Base-by-base conservation (phyloP, 805 yeast genomes). In the Wickerhamiella nectarea region DNA sequence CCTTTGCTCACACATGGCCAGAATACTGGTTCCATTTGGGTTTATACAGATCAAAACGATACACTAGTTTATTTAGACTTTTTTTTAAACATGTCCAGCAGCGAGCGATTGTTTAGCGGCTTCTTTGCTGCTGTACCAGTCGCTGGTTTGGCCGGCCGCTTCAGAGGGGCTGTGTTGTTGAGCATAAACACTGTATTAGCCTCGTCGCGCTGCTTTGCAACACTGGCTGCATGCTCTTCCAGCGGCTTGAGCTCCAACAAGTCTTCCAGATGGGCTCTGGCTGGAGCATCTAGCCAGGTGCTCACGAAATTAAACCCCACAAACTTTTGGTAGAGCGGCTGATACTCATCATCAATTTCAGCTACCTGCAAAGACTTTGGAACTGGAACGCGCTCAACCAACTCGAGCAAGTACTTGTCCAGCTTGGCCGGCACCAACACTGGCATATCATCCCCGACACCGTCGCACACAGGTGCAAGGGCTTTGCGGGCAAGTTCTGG, bases 41-140 rank as follows among this genome's bases (percentile, higher is more conserved):
- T n/a, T n/a, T n/a, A n/a, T n/a, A n/a, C n/a, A n/a, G n/a, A n/a
- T n/a, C n/a, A n/a, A n/a, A n/a, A n/a, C n/a, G n/a, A n/a, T n/a
- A n/a, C n/a, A n/a, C n/a, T n/a, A n/a, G n/a, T 34, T 18, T 18
- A 14, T 21, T 5, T 26, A 15, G 38, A 12, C 41, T 49, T 54
- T 45, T 54, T 53, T 34, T 48, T 50, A 49, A 64, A 64, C 56
- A 64, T 62, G 25, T 59, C 56, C 22, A 52, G 51, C 20, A 64
- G 41, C 11, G 60, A 55, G 39, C 50, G 48, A 51, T 54, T 57
- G 28, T 54, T 57, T 6, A 44, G 50, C 12, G 43, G 47, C 48
- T 47, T 12, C 22, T 44, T 38, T 39, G 48, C 40, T 3, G 51
- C 41, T 2, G 48, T 37, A 10, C 36, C 43, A 9, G 28, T 6